A percentile compares a stretch with the other conserved stretches of the same genome.
Conservation (phyloP, 2,329 filamentous ascomycete species). For the Cladosporium sp. region DNA sequence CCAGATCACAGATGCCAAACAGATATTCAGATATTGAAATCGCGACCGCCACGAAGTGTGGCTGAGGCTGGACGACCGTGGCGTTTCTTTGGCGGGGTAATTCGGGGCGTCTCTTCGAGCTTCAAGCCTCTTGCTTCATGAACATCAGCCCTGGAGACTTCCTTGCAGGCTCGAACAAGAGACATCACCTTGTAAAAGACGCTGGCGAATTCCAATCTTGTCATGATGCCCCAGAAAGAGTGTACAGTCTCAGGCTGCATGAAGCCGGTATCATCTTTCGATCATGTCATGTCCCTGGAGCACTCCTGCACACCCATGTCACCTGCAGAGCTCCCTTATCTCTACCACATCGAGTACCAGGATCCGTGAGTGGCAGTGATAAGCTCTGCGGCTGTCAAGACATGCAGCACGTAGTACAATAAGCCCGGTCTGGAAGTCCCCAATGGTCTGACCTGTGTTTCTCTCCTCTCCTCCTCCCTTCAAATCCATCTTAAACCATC, state of each 20-base stretch:
- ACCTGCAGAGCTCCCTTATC: conserved; percentile 11
- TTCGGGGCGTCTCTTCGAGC: neutral
- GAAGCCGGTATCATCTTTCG: neutral
- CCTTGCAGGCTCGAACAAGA: neutral
- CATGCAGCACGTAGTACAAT: neutral
- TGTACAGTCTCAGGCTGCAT: neutral
- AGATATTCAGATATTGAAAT: conserved; percentile 15
- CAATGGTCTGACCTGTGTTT: neutral
- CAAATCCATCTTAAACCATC: neutral
- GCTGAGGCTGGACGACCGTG: neutral
- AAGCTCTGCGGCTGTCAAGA: conserved; percentile 13
- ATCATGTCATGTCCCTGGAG: neutral
- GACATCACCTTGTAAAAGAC: neutral
- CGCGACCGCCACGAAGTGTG: conserved; percentile 3
- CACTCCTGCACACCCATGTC: neutral
- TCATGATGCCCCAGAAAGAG: neutral
- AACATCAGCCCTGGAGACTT: neutral
- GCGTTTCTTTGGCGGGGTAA: neutral
- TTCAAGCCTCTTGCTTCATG: neutral
- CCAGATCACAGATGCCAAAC: neutral
- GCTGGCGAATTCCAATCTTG: neutral
- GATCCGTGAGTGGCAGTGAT: neutral
- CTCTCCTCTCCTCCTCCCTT: neutral
- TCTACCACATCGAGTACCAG: neutral
- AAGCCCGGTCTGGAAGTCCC: neutral